phyloP scores from a whole-genome alignment of 1,139 yeast species.

The Kurtzmaniella natalensis region DNA sequence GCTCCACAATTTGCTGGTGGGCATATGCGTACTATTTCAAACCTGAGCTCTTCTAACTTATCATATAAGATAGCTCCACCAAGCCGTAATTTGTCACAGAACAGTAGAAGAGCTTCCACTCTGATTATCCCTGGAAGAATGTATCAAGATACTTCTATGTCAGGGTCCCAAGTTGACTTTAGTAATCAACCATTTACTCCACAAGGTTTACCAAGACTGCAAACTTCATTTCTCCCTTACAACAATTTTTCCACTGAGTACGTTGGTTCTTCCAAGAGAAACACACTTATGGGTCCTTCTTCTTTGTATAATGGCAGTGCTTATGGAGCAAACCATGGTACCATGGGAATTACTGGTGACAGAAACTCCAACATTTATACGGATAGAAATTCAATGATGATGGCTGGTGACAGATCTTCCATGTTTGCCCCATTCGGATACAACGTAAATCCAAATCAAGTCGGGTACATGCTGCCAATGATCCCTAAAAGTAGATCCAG shows the following conservation, averaged over 20 bases:
- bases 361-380: not conserved
- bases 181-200: not conserved
- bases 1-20: no score
- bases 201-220: constrained; percentile 9
- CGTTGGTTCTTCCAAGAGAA: constrained; percentile 17
- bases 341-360: constrained; percentile 2
- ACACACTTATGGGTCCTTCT: constrained; percentile 16
- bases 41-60: no score
- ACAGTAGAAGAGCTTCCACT: constrained; percentile 1
- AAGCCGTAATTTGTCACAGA: not conserved
- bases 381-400: constrained; percentile 4
- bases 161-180: not conserved
- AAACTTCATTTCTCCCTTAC: not conserved
- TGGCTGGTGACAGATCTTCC: constrained; percentile 6
- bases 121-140: not conserved
- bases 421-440: constrained; percentile 2
- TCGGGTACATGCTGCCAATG: constrained; percentile 4
- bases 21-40: no score
- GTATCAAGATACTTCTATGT: not conserved
- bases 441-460: constrained; percentile 6
- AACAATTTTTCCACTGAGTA: constrained; percentile 18
- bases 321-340: not conserved
- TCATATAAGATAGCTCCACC: no score
- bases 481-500: constrained; percentile 6
- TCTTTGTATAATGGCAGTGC: no score